Conservation (phyloP, 1,284 basidiomycete genomes). For the Mycena sp. region DNA sequence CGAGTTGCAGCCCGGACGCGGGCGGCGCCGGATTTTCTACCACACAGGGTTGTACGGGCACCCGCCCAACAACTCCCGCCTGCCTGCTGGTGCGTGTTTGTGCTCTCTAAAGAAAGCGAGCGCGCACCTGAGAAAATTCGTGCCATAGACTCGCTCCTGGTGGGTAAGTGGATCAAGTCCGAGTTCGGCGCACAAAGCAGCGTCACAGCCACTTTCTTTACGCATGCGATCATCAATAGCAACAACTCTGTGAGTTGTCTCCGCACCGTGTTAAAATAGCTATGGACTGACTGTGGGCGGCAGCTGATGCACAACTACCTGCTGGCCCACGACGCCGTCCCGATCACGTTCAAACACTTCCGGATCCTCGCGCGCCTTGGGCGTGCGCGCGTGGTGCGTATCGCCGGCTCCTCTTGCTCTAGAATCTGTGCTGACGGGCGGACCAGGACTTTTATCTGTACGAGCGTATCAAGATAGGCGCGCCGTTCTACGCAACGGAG, state of each 20-base stretch:
- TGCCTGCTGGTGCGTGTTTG: constrained; percentile 58
- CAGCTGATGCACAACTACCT: constrained; percentile 46
- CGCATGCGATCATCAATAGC: constrained; percentile 74
- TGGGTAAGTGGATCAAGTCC: constrained; percentile 67
- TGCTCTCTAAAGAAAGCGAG: neutral
- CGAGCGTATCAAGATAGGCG: constrained; percentile 67
- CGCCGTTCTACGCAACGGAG: constrained; percentile 73
- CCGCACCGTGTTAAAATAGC: neutral
- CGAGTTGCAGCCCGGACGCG: constrained; percentile 65
- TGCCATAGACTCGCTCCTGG: constrained; percentile 59
- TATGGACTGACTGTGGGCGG: neutral
- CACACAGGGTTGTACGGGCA: constrained; percentile 55
- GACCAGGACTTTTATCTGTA: constrained; percentile 60
- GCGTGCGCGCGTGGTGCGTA: constrained; percentile 58
- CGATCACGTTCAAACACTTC: constrained; percentile 79
- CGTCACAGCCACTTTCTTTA: constrained; percentile 73
- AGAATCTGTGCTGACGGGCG: neutral
- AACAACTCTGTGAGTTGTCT: constrained; percentile 57
- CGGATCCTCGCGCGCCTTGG: constrained; percentile 71
- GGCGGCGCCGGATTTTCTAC: constrained; percentile 59
- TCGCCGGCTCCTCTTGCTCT: neutral
- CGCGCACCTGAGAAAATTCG: constrained; percentile 12
- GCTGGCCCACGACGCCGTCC: constrained; percentile 54
- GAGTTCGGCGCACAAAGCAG: constrained; percentile 63
- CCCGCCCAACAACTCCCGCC: constrained; percentile 53